Evolutionary conservation across 139 green algal species (phyloP).

Genomic region (Micractinium sp.): DNA sequence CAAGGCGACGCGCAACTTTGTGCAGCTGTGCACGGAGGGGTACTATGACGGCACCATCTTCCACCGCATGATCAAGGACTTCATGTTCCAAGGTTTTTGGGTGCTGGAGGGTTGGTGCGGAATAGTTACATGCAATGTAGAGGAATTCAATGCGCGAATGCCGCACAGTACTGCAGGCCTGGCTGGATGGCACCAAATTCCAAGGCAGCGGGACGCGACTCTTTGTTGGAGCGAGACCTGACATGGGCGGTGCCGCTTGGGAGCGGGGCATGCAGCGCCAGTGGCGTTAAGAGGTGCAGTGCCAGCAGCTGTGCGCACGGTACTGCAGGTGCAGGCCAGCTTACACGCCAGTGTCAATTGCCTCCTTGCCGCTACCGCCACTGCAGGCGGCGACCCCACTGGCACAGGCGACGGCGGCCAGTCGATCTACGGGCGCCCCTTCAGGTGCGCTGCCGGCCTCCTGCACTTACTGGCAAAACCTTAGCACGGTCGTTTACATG

Average conservation of each 20-base stretch:
- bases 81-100: conserved; percentile 68
- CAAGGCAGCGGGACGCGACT: neutral
- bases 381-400: conserved; percentile 76
- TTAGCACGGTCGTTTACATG: too few relatives aligned
- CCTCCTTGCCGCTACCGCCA: neutral
- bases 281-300: neutral
- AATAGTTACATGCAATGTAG: neutral
- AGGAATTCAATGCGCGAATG: too few relatives aligned
- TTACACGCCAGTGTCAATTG: too few relatives aligned
- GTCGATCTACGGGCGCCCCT: conserved; percentile 61
- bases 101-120: neutral
- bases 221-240: neutral
- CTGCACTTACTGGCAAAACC: neutral
- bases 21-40: conserved; percentile 95
- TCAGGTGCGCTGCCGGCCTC: conserved; percentile 25
- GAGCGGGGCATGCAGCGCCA: neutral
- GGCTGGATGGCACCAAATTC: neutral
- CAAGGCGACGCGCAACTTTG: conserved; percentile 92
- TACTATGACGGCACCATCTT: conserved; percentile 95
- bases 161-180: too few relatives aligned
- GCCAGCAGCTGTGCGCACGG: too few relatives aligned
- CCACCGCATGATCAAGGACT: conserved; percentile 90
- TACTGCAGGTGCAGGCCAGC: too few relatives aligned
- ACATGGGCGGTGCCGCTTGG: neutral
- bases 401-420: conserved; percentile 70